Conservation (phyloP, 331 rosid genomes). For the Phaseolus coccineus region DNA sequence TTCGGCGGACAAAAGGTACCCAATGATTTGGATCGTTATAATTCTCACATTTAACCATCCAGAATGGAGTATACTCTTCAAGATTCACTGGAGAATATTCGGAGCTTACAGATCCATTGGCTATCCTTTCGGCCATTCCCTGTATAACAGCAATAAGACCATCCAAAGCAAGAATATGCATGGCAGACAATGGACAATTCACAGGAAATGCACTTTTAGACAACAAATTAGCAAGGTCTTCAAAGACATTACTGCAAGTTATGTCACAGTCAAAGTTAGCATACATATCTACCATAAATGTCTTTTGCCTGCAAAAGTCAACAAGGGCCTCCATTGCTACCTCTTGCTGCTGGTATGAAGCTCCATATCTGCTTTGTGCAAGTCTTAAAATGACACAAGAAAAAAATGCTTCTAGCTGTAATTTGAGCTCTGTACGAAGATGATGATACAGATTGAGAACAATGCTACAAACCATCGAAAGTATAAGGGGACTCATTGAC, state of each 20-base stretch:
- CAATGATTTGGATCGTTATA: conserved; percentile 86
- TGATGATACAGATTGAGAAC: conserved; percentile 94
- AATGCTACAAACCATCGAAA: conserved; percentile 89
- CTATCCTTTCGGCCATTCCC: conserved; percentile 97
- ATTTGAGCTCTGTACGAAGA: conserved; percentile 84
- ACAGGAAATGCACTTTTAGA: conserved; percentile 99
- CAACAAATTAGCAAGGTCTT: conserved; percentile 93
- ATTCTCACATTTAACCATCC: conserved; percentile 96
- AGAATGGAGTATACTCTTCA: conserved; percentile 94
- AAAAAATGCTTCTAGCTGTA: conserved; percentile 98
- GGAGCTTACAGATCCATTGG: conserved; percentile 71
- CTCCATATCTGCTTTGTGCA: conserved; percentile 94
- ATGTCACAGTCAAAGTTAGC: conserved; percentile 99
- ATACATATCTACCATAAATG: conserved; percentile 97
- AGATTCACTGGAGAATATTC: conserved; percentile 72
- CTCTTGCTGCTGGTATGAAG: conserved; percentile 98
- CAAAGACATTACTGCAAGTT: conserved; percentile 95
- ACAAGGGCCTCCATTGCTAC: conserved; percentile 99
- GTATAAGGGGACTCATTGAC: conserved; percentile 87
- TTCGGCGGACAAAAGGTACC: conserved; percentile 91
- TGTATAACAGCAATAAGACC: conserved; percentile 98
- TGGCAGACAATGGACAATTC: conserved; percentile 91
- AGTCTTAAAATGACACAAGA: conserved; percentile 96
- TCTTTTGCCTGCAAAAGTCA: conserved; percentile 85
- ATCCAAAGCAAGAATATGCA: conserved; percentile 96